Evolutionary conservation across 2,329 filamentous ascomycete species (phyloP).

Genomic region (Hypomyces perniciosus): DNA sequence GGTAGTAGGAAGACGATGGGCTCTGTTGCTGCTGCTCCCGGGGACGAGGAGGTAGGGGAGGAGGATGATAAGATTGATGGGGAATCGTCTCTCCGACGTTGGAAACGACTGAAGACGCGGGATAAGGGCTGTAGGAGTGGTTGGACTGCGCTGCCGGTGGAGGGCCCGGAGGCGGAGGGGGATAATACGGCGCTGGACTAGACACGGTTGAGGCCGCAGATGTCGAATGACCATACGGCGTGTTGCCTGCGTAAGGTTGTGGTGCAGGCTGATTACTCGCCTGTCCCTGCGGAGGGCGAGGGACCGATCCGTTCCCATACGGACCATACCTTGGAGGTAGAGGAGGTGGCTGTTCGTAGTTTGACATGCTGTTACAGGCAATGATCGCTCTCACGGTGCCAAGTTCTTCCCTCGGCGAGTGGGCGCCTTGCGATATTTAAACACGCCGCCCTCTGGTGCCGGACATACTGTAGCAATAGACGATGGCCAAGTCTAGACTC

Average conservation of each 20-base stretch:
- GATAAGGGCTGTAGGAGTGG: not conserved
- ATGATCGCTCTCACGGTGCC: not conserved
- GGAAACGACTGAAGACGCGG: not conserved
- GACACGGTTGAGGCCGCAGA: not conserved
- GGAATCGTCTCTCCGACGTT: too few relatives aligned
- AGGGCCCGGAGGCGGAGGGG: conserved; percentile 7
- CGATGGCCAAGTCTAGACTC: not conserved
- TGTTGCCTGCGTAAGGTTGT: not conserved
- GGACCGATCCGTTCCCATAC: conserved; percentile 1
- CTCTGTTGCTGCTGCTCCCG: not conserved
- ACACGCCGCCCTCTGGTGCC: too few relatives aligned
- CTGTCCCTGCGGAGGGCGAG: not conserved
- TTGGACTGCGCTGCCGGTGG: not conserved
- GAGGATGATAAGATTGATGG: not conserved
- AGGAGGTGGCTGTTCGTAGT: conserved; percentile 5
- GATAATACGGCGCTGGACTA: not conserved
- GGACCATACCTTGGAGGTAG: conserved; percentile 4
- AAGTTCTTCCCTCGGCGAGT: too few relatives aligned
- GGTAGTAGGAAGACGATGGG: not conserved
- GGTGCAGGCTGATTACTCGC: not conserved
- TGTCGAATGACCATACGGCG: not conserved
- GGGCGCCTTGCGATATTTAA: too few relatives aligned
- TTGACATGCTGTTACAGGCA: not conserved
- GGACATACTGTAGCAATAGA: too few relatives aligned
- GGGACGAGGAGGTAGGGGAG: not conserved